Percentiles rank a stretch among this genome's conserved stretches.
Evolutionary conservation across 2,329 filamentous ascomycete genomes (phyloP).

Genomic region (Fusarium fujikuroi): DNA sequence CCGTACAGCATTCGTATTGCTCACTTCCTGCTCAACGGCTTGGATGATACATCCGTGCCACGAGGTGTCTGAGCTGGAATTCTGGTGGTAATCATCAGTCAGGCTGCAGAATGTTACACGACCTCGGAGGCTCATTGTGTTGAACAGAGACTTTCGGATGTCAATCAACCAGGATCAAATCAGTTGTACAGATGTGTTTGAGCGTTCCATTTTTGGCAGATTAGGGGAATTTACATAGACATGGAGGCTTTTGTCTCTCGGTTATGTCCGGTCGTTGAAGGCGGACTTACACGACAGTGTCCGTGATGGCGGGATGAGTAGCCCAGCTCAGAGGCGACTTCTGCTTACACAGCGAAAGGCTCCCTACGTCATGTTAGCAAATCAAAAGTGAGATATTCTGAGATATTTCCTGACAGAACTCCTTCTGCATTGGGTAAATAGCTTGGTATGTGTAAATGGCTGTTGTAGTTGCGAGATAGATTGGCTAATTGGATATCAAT

Average conservation of each 20-base stretch:
- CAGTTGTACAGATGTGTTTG: slow-evolving; percentile 13
- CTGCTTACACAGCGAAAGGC: slow-evolving; percentile 16
- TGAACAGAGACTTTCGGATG: slow-evolving; percentile 2
- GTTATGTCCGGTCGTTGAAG: slow-evolving; percentile 27
- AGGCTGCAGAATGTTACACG: slow-evolving; percentile 9
- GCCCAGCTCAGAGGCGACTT: slow-evolving; percentile 3
- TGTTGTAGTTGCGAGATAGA: slow-evolving; percentile 1
- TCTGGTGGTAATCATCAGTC: neutral
- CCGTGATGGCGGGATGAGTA: slow-evolving; percentile 7
- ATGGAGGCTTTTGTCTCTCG: slow-evolving; percentile 30
- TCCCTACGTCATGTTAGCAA: slow-evolving; percentile 28
- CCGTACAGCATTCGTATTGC: slow-evolving; percentile 36
- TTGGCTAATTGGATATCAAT: slow-evolving; percentile 30
- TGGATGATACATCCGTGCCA: slow-evolving; percentile 8
- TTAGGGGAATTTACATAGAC: slow-evolving; percentile 14
- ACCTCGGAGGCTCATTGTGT: neutral
- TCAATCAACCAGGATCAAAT: neutral
- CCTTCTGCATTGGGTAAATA: slow-evolving; percentile 29
- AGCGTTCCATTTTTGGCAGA: slow-evolving; percentile 22
- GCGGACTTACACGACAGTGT: slow-evolving; percentile 27
- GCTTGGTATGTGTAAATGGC: slow-evolving; percentile 11
- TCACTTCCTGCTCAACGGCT: slow-evolving; percentile 11
- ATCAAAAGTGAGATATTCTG: slow-evolving; percentile 11
- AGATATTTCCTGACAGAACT: slow-evolving; percentile 5
- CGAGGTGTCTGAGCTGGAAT: slow-evolving; percentile 1